phyloP scores from a whole-genome alignment of 768 basidiomycete genomes.

The Psilocybe subaeruginosa region DNA sequence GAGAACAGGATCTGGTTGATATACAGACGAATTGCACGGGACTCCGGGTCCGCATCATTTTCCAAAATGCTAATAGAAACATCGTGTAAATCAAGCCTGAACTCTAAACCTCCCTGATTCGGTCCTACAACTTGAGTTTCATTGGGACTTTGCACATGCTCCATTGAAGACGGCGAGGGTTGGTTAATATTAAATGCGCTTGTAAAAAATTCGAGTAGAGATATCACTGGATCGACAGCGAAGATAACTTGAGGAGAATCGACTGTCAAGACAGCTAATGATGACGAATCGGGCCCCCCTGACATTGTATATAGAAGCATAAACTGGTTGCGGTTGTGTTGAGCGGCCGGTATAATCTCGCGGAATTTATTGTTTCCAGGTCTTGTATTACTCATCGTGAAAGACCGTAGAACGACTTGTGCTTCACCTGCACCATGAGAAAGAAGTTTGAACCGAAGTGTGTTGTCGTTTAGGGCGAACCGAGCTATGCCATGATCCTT shows the following conservation, averaged over 20 bases:
- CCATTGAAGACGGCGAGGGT: neutral
- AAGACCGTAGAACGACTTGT: constrained; percentile 86
- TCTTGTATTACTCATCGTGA: constrained; percentile 89
- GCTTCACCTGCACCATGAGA: constrained; percentile 86
- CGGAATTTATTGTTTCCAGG: constrained; percentile 84
- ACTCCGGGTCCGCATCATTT: constrained; percentile 74
- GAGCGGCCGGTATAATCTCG: constrained; percentile 92
- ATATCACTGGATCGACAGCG: constrained; percentile 88
- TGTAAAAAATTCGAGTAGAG: constrained; percentile 83
- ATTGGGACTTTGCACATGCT: neutral
- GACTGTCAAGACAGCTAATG: constrained; percentile 83
- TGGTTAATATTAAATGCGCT: constrained; percentile 44
- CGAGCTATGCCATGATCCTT: constrained; percentile 82
- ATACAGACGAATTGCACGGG: constrained; percentile 86
- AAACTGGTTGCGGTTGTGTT: constrained; percentile 88
- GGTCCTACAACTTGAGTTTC: neutral
- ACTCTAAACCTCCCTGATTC: constrained; percentile 42
- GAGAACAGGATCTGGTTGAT: constrained; percentile 86
- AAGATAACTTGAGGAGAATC: constrained; percentile 95
- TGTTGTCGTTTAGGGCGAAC: constrained; percentile 82
- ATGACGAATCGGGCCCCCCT: constrained; percentile 54
- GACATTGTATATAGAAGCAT: constrained; percentile 89
- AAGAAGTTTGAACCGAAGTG: constrained; percentile 77
- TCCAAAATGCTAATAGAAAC: constrained; percentile 89
- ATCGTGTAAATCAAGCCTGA: constrained; percentile 88